A percentile compares a stretch with the other conserved stretches of the same genome.
phyloP scores from a whole-genome alignment of 192 early-diverging fungal genomes.

The Entophlyctis luteolus region DNA sequence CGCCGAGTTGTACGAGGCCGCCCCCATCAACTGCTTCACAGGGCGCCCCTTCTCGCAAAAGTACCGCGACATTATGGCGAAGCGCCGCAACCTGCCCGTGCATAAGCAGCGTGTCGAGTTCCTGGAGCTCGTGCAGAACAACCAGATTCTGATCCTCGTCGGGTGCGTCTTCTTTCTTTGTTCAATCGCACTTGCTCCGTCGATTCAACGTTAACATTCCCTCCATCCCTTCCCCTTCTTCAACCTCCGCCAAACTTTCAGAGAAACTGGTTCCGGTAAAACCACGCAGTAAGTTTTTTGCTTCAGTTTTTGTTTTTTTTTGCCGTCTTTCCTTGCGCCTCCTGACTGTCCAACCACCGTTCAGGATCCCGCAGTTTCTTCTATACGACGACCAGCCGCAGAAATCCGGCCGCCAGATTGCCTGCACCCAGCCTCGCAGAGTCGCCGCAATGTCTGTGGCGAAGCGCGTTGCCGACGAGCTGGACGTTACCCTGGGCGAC shows the following conservation, averaged over 20 bases:
- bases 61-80: conserved; percentile 82
- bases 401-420: conserved; percentile 80
- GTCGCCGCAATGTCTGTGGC: conserved; percentile 99
- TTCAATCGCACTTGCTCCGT: background rate
- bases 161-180: conserved; percentile 68
- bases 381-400: conserved; percentile 87
- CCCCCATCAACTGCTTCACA: conserved; percentile 72
- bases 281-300: conserved; percentile 81
- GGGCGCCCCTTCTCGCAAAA: conserved; percentile 71
- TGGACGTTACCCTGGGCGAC: conserved; percentile 88
- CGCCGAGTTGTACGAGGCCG: conserved; percentile 75
- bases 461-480: conserved; percentile 94
- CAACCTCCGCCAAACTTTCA: background rate
- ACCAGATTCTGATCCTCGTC: conserved; percentile 92
- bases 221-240: background rate
- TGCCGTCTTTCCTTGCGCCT: background rate
- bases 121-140: conserved; percentile 83
- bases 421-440: conserved; percentile 98
- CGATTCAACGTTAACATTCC: too few relatives aligned
- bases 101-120: conserved; percentile 90
- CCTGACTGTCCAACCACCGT: background rate
- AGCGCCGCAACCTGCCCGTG: conserved; percentile 86
- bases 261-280: conserved; percentile 55
- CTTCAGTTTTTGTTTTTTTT: background rate
- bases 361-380: conserved; percentile 93